These are phyloP conservation scores for Phytophthora fragariaefolia DNA, from an alignment of 352 stramenopile species.

Conservation along the genomic window DNA sequence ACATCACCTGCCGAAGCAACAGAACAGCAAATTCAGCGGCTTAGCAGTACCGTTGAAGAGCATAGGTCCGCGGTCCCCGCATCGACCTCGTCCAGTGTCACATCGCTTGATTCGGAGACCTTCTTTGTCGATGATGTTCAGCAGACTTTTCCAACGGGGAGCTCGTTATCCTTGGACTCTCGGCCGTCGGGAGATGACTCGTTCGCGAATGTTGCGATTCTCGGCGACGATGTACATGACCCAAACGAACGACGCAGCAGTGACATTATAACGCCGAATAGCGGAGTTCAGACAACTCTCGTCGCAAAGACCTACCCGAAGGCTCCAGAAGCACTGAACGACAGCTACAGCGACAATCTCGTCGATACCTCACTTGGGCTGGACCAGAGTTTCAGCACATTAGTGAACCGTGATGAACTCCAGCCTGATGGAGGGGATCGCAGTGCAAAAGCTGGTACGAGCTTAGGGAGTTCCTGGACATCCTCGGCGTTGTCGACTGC, in stretches of 20 bases:
- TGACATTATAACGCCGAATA: constrained; percentile 23
- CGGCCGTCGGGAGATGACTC: constrained; percentile 35
- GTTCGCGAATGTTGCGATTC: constrained; percentile 40
- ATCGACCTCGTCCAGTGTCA: constrained; percentile 20
- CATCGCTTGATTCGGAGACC: constrained; percentile 24
- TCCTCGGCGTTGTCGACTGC: constrained; percentile 25
- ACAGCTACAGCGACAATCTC: constrained; percentile 40
- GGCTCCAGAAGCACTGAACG: constrained; percentile 18
- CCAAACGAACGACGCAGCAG: constrained; percentile 33
- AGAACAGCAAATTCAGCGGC: constrained; percentile 11
- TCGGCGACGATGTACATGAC: constrained; percentile 32
- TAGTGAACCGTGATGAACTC: constrained; percentile 22
- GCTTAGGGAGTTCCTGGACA: constrained; percentile 17
- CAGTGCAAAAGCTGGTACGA: constrained; percentile 14
- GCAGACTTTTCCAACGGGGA: constrained; percentile 30
- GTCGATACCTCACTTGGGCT: constrained; percentile 12
- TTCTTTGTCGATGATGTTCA: constrained; percentile 49
- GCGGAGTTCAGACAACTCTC: constrained; percentile 1
- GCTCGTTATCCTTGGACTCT: constrained; percentile 24
- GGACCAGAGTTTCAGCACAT: constrained; percentile 29
- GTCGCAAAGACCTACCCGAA: constrained; percentile 1
- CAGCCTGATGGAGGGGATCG: background rate
- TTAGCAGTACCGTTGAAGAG: constrained; percentile 35
- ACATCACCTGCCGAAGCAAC: constrained; percentile 1
- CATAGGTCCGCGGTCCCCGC: constrained; percentile 12